Conservation (phyloP, 164 flowering plant species). For the Tetracentron sinense region DNA sequence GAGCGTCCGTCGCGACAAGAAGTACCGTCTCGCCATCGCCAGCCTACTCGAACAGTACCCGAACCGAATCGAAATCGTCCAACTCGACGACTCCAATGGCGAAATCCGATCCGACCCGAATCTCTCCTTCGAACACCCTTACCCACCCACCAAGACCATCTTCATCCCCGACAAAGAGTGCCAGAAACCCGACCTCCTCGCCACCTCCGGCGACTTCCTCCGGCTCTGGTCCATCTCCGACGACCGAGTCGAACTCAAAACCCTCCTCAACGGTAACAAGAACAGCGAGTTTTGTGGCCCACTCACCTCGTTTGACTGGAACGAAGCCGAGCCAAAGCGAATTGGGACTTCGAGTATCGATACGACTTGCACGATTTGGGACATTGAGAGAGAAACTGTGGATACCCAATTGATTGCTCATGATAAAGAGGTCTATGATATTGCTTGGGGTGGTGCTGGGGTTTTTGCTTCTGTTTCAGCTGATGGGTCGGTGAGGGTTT, state of each 20-base stretch:
- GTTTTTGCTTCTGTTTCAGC: slow-evolving; percentile 95
- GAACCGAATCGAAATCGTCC: slow-evolving; percentile 78
- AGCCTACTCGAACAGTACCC: slow-evolving; percentile 69
- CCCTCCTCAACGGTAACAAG: slow-evolving; percentile 59
- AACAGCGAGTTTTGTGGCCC: slow-evolving; percentile 70
- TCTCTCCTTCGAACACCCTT: slow-evolving; percentile 86
- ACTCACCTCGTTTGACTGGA: slow-evolving; percentile 87
- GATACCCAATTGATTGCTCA: slow-evolving; percentile 89
- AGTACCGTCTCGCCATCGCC: slow-evolving; percentile 87
- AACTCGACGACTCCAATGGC: slow-evolving; percentile 71
- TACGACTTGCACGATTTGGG: slow-evolving; percentile 96
- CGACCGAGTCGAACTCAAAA: slow-evolving; percentile 44
- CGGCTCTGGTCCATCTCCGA: slow-evolving; percentile 61
- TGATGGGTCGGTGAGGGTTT: slow-evolving; percentile 80
- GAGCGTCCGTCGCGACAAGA: slow-evolving; percentile 88
- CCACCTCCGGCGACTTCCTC: slow-evolving; percentile 77
- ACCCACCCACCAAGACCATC: slow-evolving; percentile 79
- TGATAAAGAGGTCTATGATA: slow-evolving; percentile 89
- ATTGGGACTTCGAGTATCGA: slow-evolving; percentile 86
- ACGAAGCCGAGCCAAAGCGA: slow-evolving; percentile 75
- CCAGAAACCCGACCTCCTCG: slow-evolving; percentile 73
- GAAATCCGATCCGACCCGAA: slow-evolving; percentile 65
- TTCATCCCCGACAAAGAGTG: slow-evolving; percentile 85
- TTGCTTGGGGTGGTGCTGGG: slow-evolving; percentile 93
- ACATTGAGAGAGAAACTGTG: slow-evolving; percentile 64